Evolutionary conservation across 441 rosid species (phyloP).

Genomic region (Arabidopsis lyrata): DNA sequence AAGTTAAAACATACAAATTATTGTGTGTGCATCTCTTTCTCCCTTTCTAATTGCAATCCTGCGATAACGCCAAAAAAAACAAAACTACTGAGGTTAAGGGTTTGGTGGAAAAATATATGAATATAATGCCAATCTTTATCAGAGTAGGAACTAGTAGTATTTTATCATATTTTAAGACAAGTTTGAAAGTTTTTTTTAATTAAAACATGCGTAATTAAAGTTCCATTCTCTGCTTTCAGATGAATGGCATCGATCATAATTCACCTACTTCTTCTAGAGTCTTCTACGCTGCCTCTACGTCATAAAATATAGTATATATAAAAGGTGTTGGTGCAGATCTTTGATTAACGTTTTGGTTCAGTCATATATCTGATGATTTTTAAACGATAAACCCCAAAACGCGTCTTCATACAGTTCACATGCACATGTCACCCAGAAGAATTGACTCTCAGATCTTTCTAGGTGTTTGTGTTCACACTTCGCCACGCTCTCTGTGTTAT

Average conservation of each 20-base stretch:
- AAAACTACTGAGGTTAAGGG: too few species aligned
- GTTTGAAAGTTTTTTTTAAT: neutral
- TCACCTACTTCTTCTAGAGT: constrained; percentile 33
- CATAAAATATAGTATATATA: constrained; percentile 15
- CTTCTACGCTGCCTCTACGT: constrained; percentile 23
- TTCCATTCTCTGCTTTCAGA: neutral
- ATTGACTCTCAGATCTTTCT: constrained; percentile 41
- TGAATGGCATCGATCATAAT: neutral
- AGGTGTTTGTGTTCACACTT: constrained; percentile 39
- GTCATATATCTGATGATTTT: constrained; percentile 6
- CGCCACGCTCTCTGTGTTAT: constrained; percentile 22
- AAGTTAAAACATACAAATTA: too few species aligned
- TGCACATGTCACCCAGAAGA: constrained; percentile 41
- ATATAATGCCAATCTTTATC: constrained; percentile 23
- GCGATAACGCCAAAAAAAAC: too few species aligned
- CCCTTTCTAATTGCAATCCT: too few species aligned
- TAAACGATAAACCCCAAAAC: constrained; percentile 30
- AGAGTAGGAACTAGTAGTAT: constrained; percentile 7
- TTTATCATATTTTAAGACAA: constrained; percentile 9
- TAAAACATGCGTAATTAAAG: constrained; percentile 17
- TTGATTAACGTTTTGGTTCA: constrained; percentile 29
- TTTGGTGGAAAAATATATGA: neutral
- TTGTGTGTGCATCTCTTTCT: too few species aligned
- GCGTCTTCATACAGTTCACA: constrained; percentile 39
- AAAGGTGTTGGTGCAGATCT: constrained; percentile 16